These are phyloP conservation scores for Penicillium soppii DNA, from an alignment of 495 filamentous ascomycete species.

Conservation along the genomic window DNA sequence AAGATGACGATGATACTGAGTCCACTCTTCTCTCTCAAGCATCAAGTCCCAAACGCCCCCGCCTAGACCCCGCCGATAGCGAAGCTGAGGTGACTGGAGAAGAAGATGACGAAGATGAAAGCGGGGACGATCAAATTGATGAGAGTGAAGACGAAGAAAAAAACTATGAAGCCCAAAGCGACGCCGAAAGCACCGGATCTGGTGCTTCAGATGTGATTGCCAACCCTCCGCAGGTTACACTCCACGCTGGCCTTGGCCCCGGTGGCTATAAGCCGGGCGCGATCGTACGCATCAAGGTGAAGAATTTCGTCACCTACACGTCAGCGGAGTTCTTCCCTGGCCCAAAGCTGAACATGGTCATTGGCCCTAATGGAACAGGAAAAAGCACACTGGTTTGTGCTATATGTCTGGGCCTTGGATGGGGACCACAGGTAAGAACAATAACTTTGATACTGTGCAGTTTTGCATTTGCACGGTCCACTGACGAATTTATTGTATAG, in stretches of 20 bases:
- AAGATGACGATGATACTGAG: constrained; percentile 29
- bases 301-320: constrained; percentile 95
- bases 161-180: too few relatives aligned
- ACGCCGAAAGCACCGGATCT: neutral
- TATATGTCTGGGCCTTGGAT: constrained; percentile 91
- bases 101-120: constrained; percentile 8
- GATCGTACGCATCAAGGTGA: constrained; percentile 82
- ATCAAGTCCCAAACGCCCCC: constrained; percentile 35
- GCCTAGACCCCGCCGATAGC: constrained; percentile 21
- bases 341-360: constrained; percentile 96
- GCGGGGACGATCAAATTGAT: too few relatives aligned
- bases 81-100: neutral
- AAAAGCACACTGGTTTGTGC: constrained; percentile 98
- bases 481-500: constrained; percentile 29
- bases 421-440: constrained; percentile 59
- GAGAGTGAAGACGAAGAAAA: neutral
- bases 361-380: constrained; percentile 95
- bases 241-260: constrained; percentile 11
- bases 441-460: neutral
- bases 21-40: constrained; percentile 14
- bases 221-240: neutral
- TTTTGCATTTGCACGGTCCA: neutral
- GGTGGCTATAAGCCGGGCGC: constrained; percentile 71
- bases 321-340: constrained; percentile 86
- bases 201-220: neutral